Evolutionary conservation across 441 rosid genomes (phyloP).

Genomic region (Lepidium campestre): DNA sequence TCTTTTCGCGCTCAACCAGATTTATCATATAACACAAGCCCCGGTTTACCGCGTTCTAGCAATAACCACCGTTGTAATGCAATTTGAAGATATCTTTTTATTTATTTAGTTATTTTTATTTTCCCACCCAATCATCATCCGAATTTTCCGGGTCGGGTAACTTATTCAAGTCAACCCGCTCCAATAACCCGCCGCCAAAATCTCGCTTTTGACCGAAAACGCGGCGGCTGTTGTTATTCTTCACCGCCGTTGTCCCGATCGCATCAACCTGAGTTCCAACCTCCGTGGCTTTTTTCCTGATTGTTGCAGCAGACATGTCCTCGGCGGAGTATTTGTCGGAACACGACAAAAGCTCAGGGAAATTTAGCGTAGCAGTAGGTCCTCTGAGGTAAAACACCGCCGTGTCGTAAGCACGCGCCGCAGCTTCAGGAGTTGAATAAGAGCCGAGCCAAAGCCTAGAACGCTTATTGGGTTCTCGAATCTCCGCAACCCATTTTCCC

Average conservation of each 20-base stretch:
- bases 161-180: slow-evolving; percentile 69
- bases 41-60: not conserved
- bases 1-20: not conserved
- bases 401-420: slow-evolving; percentile 85
- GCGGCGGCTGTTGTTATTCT: slow-evolving; percentile 31
- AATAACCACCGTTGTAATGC: not conserved
- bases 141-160: slow-evolving; percentile 53
- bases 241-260: slow-evolving; percentile 2
- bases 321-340: not conserved
- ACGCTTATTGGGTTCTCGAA: slow-evolving; percentile 79
- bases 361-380: slow-evolving; percentile 71
- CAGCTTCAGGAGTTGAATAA: slow-evolving; percentile 69
- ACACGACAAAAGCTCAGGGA: slow-evolving; percentile 58
- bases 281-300: slow-evolving; percentile 76
- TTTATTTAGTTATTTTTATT: not conserved
- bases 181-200: slow-evolving; percentile 21
- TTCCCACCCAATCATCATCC: slow-evolving; percentile 29
- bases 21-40: not conserved
- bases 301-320: slow-evolving; percentile 67
- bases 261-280: slow-evolving; percentile 84
- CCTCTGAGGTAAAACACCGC: slow-evolving; percentile 81
- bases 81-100: not conserved
- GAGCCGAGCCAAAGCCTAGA: slow-evolving; percentile 89
- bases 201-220: slow-evolving; percentile 32
- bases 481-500: slow-evolving; percentile 94